Percentiles rank a stretch among this genome's conserved stretches.
These are phyloP conservation scores for Maudiozyma pseudohumilis DNA, from an alignment of 805 yeast species.

Conservation along the genomic window DNA sequence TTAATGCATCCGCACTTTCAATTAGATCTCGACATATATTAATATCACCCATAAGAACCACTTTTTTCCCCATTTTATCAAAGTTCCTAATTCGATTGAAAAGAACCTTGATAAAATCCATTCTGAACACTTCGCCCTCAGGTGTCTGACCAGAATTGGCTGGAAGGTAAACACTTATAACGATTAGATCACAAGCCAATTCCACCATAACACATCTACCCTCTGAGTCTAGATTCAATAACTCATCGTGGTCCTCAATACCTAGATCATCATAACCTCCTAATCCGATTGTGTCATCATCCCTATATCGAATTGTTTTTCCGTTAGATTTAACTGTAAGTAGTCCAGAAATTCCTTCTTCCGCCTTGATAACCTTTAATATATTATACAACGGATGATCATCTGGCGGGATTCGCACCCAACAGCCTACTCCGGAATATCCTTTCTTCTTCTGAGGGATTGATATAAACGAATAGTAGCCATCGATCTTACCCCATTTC, in stretches of 20 bases:
- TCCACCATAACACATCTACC: conserved; percentile 79
- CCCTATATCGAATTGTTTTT: conserved; percentile 14
- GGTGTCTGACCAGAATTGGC: conserved; percentile 73
- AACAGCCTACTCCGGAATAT: conserved; percentile 86
- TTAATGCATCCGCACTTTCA: conserved; percentile 68
- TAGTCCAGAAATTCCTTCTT: conserved; percentile 84
- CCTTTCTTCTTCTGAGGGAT: conserved; percentile 66
- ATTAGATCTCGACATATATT: conserved; percentile 72
- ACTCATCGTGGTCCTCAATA: conserved; percentile 28
- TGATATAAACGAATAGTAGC: conserved; percentile 57
- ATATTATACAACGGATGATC: conserved; percentile 34
- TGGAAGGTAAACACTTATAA: conserved; percentile 75
- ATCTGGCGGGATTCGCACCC: conserved; percentile 44
- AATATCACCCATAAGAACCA: conserved; percentile 80
- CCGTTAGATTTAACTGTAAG: conserved; percentile 17
- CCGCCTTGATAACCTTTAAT: conserved; percentile 59
- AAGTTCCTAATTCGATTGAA: conserved; percentile 54
- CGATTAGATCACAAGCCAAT: conserved; percentile 48
- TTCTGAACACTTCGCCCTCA: conserved; percentile 51
- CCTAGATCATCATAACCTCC: conserved; percentile 57
- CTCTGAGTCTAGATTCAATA: conserved; percentile 55
- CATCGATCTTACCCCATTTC: conserved; percentile 40
- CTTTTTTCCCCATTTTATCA: conserved; percentile 48
- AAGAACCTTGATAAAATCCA: conserved; percentile 47
- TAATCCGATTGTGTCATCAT: conserved; percentile 31